These are phyloP conservation scores for Dianthus caryophyllus DNA, from an alignment of 148 eudicot species.

Conservation along the genomic window DNA sequence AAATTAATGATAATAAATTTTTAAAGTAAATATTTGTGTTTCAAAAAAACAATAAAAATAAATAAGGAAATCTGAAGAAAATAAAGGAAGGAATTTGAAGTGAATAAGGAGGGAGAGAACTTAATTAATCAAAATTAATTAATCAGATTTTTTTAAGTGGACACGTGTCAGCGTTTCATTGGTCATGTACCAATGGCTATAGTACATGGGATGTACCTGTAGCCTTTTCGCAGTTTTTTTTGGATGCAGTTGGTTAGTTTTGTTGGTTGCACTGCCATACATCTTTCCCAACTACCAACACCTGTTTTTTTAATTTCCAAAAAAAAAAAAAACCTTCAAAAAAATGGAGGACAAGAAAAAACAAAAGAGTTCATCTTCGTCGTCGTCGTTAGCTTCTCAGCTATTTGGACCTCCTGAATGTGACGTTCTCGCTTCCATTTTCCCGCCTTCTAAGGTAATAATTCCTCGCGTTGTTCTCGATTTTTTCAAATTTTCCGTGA, in stretches of 20 bases:
- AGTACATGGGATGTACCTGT: too few species aligned
- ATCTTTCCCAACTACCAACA: not conserved
- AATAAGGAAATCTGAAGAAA: too few species aligned
- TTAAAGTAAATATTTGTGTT: too few species aligned
- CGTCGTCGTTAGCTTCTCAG: conserved; percentile 53
- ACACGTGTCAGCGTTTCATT: too few species aligned
- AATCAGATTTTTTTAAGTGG: too few species aligned
- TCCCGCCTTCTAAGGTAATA: conserved; percentile 52
- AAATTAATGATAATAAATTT: too few species aligned
- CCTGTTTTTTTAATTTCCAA: not conserved
- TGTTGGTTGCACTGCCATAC: not conserved
- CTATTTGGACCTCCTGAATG: conserved; percentile 58
- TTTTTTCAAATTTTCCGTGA: not conserved
- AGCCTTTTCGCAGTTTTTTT: not conserved
- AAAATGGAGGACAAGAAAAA: conserved; percentile 46
- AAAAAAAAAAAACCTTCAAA: not conserved
- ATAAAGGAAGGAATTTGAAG: too few species aligned
- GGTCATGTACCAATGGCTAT: too few species aligned
- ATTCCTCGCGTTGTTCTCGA: not conserved
- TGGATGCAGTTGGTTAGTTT: conserved; percentile 11
- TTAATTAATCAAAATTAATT: too few species aligned
- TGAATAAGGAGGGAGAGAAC: too few species aligned
- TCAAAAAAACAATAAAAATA: too few species aligned
- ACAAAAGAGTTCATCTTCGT: conserved; percentile 30
- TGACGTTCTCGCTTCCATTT: conserved; percentile 44